Conservation (phyloP, 495 filamentous ascomycete species). For the Jackrogersella multiformis region DNA sequence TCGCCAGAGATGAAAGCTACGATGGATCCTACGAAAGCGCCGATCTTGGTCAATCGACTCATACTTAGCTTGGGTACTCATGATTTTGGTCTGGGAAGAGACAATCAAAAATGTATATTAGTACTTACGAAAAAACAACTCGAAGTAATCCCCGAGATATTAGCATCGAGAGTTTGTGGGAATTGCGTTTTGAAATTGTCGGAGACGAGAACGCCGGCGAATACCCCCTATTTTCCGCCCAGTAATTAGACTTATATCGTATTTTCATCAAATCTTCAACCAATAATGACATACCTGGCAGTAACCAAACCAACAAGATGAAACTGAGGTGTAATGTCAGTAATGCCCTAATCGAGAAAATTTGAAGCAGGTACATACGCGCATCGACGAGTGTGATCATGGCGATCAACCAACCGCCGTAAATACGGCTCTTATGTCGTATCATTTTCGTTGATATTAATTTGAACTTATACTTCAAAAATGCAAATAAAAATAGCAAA, state of each 20-base stretch:
- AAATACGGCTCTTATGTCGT: slow-evolving; percentile 23
- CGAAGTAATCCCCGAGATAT: slow-evolving; percentile 49
- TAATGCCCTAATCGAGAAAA: background rate
- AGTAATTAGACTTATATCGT: slow-evolving; percentile 1
- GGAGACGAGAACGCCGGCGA: slow-evolving; percentile 51
- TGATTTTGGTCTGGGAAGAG: slow-evolving; percentile 12
- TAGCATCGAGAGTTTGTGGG: slow-evolving; percentile 34
- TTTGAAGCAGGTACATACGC: slow-evolving; percentile 21
- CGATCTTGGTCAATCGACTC: slow-evolving; percentile 40
- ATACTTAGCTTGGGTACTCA: slow-evolving; percentile 34
- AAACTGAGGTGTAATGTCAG: slow-evolving; percentile 28
- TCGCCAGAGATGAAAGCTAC: slow-evolving; percentile 50
- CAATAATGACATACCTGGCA: slow-evolving; percentile 30
- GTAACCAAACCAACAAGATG: slow-evolving; percentile 43
- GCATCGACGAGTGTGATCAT: slow-evolving; percentile 44
- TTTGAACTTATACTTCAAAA: background rate
- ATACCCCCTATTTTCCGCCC: slow-evolving; percentile 48
- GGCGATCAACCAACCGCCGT: slow-evolving; percentile 36
- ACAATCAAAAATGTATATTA: slow-evolving; percentile 14
- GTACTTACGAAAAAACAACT: slow-evolving; percentile 54
- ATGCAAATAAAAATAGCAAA: background rate
- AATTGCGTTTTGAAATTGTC: slow-evolving; percentile 44
- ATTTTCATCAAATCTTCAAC: background rate
- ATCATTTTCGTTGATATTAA: slow-evolving; percentile 24
- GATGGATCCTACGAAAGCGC: slow-evolving; percentile 51